Conservation (phyloP, 2,329 filamentous ascomycete species). For the Biscogniauxia mediterranea region DNA sequence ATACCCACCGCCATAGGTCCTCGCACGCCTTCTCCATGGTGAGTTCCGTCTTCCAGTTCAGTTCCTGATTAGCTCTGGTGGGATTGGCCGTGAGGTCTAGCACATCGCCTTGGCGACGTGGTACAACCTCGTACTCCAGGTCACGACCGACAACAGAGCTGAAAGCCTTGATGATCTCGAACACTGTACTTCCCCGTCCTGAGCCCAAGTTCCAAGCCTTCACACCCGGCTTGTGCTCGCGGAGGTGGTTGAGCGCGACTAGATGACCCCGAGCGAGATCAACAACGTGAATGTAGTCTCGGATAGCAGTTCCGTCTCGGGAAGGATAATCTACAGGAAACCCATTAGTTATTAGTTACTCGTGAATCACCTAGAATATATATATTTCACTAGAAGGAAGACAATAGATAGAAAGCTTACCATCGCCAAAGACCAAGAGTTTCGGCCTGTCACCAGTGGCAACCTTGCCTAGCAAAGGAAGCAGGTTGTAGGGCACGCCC, state of each 20-base stretch:
- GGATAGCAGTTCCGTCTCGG: constrained; percentile 87
- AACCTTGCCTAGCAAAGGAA: constrained; percentile 91
- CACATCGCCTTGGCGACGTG: constrained; percentile 83
- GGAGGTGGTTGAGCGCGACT: constrained; percentile 85
- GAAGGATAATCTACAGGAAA: constrained; percentile 73
- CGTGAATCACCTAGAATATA: no score
- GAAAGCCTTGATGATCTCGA: constrained; percentile 97
- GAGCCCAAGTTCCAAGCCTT: constrained; percentile 97
- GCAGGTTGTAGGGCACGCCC: constrained; percentile 91
- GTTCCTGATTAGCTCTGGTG: constrained; percentile 79
- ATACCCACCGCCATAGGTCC: constrained; percentile 95
- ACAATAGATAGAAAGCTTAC: constrained; percentile 46
- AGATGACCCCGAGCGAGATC: constrained; percentile 86
- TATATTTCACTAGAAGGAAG: no score
- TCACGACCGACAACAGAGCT: constrained; percentile 80
- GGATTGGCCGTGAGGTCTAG: constrained; percentile 94
- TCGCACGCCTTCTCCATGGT: constrained; percentile 91
- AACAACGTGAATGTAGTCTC: constrained; percentile 97
- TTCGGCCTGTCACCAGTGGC: constrained; percentile 94
- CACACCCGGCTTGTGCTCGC: constrained; percentile 79
- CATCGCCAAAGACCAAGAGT: constrained; percentile 89
- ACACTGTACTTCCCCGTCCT: constrained; percentile 90
- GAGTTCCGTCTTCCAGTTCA: constrained; percentile 87
- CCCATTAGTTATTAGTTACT: constrained; percentile 2
- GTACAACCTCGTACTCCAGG: constrained; percentile 82